Evolutionary conservation across 768 basidiomycete genomes (phyloP).

Genomic region (Boletus rex-veris): DNA sequence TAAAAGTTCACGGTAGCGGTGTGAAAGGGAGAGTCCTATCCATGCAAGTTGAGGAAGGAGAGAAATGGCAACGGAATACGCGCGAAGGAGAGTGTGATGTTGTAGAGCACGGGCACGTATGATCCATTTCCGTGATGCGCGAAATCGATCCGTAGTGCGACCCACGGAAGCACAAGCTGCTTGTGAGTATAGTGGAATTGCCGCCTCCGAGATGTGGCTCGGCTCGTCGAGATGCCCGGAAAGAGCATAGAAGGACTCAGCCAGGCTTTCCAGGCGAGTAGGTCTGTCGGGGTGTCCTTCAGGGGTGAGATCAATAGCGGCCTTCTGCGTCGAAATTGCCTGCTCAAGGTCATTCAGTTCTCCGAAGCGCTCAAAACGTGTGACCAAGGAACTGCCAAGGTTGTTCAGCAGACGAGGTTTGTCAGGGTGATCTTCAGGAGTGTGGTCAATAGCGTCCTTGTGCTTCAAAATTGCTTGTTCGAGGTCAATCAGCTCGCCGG

Average conservation of each 20-base stretch:
- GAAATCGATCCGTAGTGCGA: not conserved
- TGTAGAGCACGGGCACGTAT: not conserved
- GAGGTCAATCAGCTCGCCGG: not conserved
- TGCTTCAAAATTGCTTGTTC: not conserved
- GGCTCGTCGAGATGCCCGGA: not conserved
- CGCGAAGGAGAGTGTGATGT: constrained; percentile 14
- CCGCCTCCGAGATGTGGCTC: not conserved
- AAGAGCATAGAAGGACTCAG: not conserved
- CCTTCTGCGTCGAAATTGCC: not conserved
- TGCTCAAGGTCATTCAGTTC: not conserved
- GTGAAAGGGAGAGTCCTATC: not conserved
- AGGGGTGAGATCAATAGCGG: not conserved
- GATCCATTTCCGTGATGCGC: constrained; percentile 8
- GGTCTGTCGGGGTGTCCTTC: not conserved
- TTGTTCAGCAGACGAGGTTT: not conserved
- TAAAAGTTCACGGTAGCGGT: constrained; percentile 1
- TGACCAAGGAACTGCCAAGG: not conserved
- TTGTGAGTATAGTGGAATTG: not conserved
- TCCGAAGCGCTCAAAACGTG: not conserved
- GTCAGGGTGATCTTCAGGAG: not conserved
- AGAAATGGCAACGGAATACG: constrained; percentile 18
- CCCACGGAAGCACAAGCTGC: constrained; percentile 2
- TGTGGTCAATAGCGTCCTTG: not conserved
- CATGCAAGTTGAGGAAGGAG: constrained; percentile 20
- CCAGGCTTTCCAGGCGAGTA: not conserved